Evolutionary conservation across 192 early-diverging fungal species (phyloP).

Genomic region (Spizellomyces punctatus): DNA sequence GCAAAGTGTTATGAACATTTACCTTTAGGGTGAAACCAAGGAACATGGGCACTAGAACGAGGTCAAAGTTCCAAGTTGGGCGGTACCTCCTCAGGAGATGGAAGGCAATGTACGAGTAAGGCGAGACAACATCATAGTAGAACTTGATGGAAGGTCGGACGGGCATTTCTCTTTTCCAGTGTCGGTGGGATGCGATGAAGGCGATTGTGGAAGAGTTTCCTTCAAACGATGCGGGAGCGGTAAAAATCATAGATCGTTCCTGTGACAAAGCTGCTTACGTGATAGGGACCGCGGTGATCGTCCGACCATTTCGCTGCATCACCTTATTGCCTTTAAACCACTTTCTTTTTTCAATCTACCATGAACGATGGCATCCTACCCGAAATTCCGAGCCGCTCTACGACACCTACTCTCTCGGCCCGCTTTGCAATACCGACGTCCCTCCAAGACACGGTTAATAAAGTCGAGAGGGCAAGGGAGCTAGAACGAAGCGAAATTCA

Average conservation of each 20-base stretch:
- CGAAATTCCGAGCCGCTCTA: not conserved
- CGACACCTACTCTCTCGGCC: not conserved
- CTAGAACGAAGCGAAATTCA: not conserved
- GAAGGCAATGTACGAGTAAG: constrained; percentile 33
- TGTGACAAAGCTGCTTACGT: too few relatives aligned
- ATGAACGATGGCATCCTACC: too few relatives aligned
- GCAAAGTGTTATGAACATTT: not conserved
- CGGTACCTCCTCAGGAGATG: constrained; percentile 30
- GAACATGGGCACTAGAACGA: constrained; percentile 41
- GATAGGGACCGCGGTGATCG: too few relatives aligned
- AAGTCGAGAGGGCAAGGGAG: not conserved
- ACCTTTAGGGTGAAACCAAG: constrained; percentile 37
- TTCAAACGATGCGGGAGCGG: too few relatives aligned
- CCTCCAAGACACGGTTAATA: not conserved
- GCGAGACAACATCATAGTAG: constrained; percentile 38
- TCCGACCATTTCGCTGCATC: too few relatives aligned
- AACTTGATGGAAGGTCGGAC: constrained; percentile 10
- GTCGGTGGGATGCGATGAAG: too few relatives aligned
- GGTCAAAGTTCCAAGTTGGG: constrained; percentile 25
- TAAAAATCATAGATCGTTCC: too few relatives aligned
- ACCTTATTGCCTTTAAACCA: too few relatives aligned
- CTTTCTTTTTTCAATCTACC: too few relatives aligned
- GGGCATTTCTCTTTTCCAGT: too few relatives aligned
- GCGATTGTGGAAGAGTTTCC: too few relatives aligned
- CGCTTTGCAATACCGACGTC: constrained; percentile 1